Percentiles rank a stretch among this genome's conserved stretches.
Conservation (phyloP, 371 early-diverging fungal species). For the Apophysomyces variabilis region DNA sequence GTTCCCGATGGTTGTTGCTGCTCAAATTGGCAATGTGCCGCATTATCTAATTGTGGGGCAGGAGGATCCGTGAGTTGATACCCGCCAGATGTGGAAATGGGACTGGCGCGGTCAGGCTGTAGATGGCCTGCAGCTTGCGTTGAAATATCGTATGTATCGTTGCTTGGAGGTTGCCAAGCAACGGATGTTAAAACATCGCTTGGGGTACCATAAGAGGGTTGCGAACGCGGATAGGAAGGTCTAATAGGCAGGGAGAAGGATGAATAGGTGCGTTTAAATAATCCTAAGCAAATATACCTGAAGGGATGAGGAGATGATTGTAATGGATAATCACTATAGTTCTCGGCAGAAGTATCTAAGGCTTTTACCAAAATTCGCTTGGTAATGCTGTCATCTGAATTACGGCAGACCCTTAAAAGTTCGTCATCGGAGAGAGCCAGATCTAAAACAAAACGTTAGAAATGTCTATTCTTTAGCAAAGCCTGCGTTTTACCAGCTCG, state of each 20-base stretch:
- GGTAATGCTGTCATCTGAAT: constrained; percentile 42
- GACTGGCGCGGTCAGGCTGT: not conserved
- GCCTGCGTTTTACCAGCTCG: constrained; percentile 34
- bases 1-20: not conserved
- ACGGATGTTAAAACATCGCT: constrained; percentile 3
- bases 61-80: not conserved
- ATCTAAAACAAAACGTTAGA: constrained; percentile 20
- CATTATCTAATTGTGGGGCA: not conserved
- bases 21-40: not conserved
- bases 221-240: not conserved
- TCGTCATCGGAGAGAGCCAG: constrained; percentile 40
- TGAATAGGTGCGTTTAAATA: not conserved
- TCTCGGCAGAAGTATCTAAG: constrained; percentile 13
- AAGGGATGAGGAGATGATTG: constrained; percentile 7
- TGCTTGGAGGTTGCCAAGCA: not conserved
- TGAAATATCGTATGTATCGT: not conserved
- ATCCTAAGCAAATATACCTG: constrained; percentile 1
- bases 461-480: not conserved
- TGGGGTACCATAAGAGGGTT: not conserved
- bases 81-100: not conserved
- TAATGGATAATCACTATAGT: not conserved
- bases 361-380: constrained; percentile 47
- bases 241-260: too few relatives aligned
- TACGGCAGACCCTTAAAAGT: constrained; percentile 46
- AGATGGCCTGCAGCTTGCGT: not conserved